Conservation (phyloP, 495 filamentous ascomycete genomes). For the Letharia lupina region DNA sequence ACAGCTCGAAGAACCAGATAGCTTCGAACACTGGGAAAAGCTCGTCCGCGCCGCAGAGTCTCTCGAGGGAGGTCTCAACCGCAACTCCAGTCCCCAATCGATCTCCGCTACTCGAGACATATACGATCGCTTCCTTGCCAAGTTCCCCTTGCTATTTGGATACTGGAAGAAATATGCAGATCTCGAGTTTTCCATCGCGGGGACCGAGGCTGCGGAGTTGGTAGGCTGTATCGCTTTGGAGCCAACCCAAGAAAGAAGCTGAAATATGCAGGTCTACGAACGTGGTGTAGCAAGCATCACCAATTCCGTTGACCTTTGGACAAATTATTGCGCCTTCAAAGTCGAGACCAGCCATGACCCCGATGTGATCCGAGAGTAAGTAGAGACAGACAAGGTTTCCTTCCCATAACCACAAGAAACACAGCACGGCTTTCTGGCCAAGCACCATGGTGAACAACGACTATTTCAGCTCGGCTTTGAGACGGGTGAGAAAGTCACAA, state of each 20-base stretch:
- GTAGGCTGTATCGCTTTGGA: slow-evolving; percentile 40
- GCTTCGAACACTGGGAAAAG: slow-evolving; percentile 92
- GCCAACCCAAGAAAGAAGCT: not conserved
- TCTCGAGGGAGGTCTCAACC: slow-evolving; percentile 87
- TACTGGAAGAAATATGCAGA: slow-evolving; percentile 99
- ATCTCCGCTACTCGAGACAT: slow-evolving; percentile 74
- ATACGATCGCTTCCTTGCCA: slow-evolving; percentile 89
- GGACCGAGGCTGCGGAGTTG: slow-evolving; percentile 97
- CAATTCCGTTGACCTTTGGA: slow-evolving; percentile 92
- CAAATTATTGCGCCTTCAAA: slow-evolving; percentile 95
- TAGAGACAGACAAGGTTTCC: slow-evolving; percentile 58
- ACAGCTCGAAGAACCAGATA: slow-evolving; percentile 69
- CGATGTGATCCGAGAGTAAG: slow-evolving; percentile 99
- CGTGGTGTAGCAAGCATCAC: slow-evolving; percentile 88
- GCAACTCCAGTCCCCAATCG: slow-evolving; percentile 91
- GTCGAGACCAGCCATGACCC: slow-evolving; percentile 91
- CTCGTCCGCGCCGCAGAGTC: slow-evolving; percentile 72
- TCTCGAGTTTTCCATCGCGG: slow-evolving; percentile 90
- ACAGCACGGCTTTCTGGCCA: slow-evolving; percentile 32
- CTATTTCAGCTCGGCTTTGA: slow-evolving; percentile 33
- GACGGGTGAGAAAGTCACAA: slow-evolving; percentile 49
- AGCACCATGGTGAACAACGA: slow-evolving; percentile 32
- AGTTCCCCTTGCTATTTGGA: slow-evolving; percentile 91
- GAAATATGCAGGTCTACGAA: slow-evolving; percentile 72
- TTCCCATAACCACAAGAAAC: slow-evolving; percentile 50